Conservation (phyloP, 108 stramenopile species). For the Skeletonema marinoi region DNA sequence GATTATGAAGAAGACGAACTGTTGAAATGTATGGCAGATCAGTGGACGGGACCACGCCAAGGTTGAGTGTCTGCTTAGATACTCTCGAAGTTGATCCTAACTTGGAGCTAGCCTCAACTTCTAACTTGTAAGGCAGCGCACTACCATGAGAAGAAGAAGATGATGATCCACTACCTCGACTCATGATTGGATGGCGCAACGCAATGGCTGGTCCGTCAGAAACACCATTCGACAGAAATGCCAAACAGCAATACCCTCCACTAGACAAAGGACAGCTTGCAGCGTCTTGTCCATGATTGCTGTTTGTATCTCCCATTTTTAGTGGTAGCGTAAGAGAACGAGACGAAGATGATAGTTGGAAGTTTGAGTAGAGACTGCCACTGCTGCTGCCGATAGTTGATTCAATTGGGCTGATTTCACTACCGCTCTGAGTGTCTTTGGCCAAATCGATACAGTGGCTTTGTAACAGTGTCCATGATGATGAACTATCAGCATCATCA, state of each 20-base stretch:
- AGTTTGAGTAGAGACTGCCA: not conserved
- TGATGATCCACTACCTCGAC: not conserved
- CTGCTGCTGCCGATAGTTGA: not conserved
- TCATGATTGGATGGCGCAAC: constrained; percentile 36
- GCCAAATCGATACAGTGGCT: constrained; percentile 37
- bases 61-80: constrained; percentile 1
- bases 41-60: constrained; percentile 26
- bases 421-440: not conserved
- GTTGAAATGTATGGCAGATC: constrained; percentile 51
- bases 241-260: constrained; percentile 47
- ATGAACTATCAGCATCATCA: not conserved
- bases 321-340: not conserved
- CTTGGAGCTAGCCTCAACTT: not conserved
- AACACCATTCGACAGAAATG: constrained; percentile 18
- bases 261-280: constrained; percentile 35
- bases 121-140: constrained; percentile 26
- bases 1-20: constrained; percentile 32
- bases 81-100: not conserved
- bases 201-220: constrained; percentile 28
- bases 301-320: not conserved
- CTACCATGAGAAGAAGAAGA: not conserved
- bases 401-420: not conserved
- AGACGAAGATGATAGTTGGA: not conserved
- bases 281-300: constrained; percentile 10
- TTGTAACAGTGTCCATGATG: constrained; percentile 37